phyloP scores from a whole-genome alignment of 1,284 basidiomycete genomes.

The Apiotrichum mycotoxinovorans region DNA sequence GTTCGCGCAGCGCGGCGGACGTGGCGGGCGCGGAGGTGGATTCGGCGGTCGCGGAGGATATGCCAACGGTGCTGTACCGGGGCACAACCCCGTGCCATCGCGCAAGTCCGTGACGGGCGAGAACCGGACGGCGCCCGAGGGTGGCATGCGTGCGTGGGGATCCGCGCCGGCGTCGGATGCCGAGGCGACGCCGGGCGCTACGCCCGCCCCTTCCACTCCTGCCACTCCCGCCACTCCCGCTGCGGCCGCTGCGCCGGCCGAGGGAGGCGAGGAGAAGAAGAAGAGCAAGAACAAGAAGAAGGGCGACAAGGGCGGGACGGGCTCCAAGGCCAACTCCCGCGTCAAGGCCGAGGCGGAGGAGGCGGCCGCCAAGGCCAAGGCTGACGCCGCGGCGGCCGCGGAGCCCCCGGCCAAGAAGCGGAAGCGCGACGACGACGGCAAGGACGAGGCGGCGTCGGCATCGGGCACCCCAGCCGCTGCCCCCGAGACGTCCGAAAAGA shows the following conservation, averaged over 20 bases:
- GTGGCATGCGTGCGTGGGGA: conserved; percentile 48
- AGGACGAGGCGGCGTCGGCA: conserved; percentile 1
- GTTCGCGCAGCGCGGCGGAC: conserved; percentile 8
- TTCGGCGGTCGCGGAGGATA: conserved; percentile 7
- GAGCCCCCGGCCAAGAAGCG: conserved; percentile 38
- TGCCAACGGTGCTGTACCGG: too few species aligned
- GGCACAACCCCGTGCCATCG: not conserved
- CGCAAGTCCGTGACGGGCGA: conserved; percentile 21
- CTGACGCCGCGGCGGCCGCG: not conserved
- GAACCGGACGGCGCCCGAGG: conserved; percentile 33
- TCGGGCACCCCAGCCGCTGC: conserved; percentile 1
- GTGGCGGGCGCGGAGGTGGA: conserved; percentile 9
- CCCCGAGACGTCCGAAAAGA: conserved; percentile 26
- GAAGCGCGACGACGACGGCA: conserved; percentile 25
- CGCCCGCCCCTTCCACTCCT: too few species aligned
- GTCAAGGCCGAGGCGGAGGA: conserved; percentile 34
- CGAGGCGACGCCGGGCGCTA: conserved; percentile 2
- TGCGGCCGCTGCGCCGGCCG: too few species aligned
- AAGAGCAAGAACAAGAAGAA: conserved; percentile 39
- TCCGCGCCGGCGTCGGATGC: conserved; percentile 26
- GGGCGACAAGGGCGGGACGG: conserved; percentile 50
- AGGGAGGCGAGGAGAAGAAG: conserved; percentile 9
- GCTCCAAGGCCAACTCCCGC: conserved; percentile 44
- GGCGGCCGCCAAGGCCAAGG: not conserved
- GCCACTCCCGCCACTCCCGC: too few species aligned